Conservation (phyloP, 2,329 filamentous ascomycete genomes). For the Leptographium radiaticola region DNA sequence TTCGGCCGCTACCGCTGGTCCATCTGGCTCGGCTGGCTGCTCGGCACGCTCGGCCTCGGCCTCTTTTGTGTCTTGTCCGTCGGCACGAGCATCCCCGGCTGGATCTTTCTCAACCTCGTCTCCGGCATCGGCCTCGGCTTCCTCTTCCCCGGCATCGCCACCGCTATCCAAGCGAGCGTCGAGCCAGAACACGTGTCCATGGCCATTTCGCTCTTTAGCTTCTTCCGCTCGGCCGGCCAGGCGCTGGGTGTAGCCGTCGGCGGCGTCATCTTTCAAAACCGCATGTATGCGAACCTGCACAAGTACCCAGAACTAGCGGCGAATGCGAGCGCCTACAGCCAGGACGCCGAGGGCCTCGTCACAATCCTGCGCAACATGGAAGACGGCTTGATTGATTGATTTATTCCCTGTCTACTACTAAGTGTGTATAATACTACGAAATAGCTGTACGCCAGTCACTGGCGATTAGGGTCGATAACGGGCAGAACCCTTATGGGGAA, state of each 20-base stretch:
- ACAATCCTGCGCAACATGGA: conserved; percentile 36
- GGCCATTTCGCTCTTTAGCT: conserved; percentile 27
- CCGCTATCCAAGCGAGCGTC: conserved; percentile 25
- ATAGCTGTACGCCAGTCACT: no score
- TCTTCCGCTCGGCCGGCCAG: conserved; percentile 26
- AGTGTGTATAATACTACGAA: no score
- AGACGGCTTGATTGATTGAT: no score
- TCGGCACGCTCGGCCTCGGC: conserved; percentile 15
- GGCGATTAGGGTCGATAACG: no score
- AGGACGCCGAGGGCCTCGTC: conserved; percentile 39
- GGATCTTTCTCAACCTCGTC: conserved; percentile 22
- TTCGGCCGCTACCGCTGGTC: conserved; percentile 19
- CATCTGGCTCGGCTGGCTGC: conserved; percentile 14
- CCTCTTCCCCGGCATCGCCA: conserved; percentile 24
- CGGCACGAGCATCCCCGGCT: conserved; percentile 15
- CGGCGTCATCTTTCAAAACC: conserved; percentile 27
- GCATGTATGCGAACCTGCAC: conserved; percentile 1
- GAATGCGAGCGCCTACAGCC: conserved; percentile 25
- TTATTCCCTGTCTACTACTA: no score
- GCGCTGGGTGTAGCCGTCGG: conserved; percentile 27
- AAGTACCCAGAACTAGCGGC: conserved; percentile 6
- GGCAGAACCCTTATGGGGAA: no score
- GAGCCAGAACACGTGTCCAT: conserved; percentile 21
- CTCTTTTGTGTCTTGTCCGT: conserved; percentile 10
- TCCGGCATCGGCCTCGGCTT: conserved; percentile 23